phyloP scores from a whole-genome alignment of 225 moss, liverwort and hornwort species.

The Thuidium tamariscinum region DNA sequence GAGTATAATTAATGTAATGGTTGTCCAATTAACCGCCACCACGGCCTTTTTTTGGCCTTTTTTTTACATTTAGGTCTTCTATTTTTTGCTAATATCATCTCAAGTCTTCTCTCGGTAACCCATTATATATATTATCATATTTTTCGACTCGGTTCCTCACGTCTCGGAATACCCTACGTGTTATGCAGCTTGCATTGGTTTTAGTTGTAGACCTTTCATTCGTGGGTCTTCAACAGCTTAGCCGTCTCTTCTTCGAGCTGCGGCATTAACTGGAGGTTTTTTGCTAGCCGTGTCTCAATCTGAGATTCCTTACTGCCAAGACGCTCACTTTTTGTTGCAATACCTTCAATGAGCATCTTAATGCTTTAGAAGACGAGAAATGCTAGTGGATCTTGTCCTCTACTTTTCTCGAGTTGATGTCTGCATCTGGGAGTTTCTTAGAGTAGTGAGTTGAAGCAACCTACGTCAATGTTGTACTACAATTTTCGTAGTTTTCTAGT shows the following conservation, averaged over 20 bases:
- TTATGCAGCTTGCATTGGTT: constrained; percentile 65
- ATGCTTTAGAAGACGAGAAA: not conserved
- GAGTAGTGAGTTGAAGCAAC: not conserved
- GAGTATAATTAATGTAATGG: not conserved
- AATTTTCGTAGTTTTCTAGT: not conserved
- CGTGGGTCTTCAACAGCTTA: constrained; percentile 74
- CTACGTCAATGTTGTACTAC: not conserved
- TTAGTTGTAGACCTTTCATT: constrained; percentile 65
- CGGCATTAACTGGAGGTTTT: constrained; percentile 8
- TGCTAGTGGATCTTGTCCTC: not conserved
- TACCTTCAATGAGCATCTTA: not conserved
- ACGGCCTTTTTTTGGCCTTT: not conserved
- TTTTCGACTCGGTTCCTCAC: not conserved
- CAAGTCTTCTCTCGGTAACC: not conserved
- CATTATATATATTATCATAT: not conserved
- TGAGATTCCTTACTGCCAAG: not conserved
- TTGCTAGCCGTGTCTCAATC: not conserved
- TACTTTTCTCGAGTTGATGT: not conserved
- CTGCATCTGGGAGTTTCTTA: not conserved
- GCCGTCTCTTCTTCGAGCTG: constrained; percentile 37
- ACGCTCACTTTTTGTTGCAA: not conserved
- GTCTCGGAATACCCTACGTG: not conserved
- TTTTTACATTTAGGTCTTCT: not conserved
- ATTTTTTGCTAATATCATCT: not conserved
- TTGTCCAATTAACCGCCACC: not conserved